Conservation (phyloP, 805 yeast species). For the Zygotorulaspora danielsina region DNA sequence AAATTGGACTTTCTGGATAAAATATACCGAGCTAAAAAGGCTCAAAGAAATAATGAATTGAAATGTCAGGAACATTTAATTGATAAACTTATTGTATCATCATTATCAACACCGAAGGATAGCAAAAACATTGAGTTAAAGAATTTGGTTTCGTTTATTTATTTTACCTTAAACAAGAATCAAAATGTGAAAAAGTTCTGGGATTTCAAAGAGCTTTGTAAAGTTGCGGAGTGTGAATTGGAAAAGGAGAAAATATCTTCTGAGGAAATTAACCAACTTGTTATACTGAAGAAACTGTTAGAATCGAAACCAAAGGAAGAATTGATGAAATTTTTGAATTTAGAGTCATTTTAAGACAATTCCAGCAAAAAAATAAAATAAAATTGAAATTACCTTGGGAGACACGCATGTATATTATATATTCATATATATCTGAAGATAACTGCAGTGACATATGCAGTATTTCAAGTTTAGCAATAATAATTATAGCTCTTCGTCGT, state of each 20-base stretch:
- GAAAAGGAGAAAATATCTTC: slow-evolving; percentile 10
- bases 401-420: slow-evolving; percentile 5
- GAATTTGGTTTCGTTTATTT: slow-evolving; percentile 31
- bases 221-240: slow-evolving; percentile 36
- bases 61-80: slow-evolving; percentile 35
- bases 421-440: slow-evolving; percentile 7
- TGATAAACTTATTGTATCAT: slow-evolving; percentile 26
- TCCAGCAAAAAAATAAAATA: too few species aligned
- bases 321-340: slow-evolving; percentile 53
- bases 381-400: background rate
- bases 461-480: background rate
- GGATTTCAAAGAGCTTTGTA: slow-evolving; percentile 48
- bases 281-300: slow-evolving; percentile 56
- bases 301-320: slow-evolving; percentile 65
- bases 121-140: slow-evolving; percentile 23
- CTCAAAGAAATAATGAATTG: slow-evolving; percentile 35
- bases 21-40: slow-evolving; percentile 37
- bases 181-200: slow-evolving; percentile 32
- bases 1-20: slow-evolving; percentile 30
- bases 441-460: too few species aligned
- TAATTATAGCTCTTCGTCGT: background rate
- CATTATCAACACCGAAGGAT: slow-evolving; percentile 8
- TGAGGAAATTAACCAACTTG: slow-evolving; percentile 49
- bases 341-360: too few species aligned
- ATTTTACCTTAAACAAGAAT: slow-evolving; percentile 36